Evolutionary conservation across 441 rosid species (phyloP), one percentile per base, ranked within the genome.

Genomic region (Gossypium trilobum): DNA sequence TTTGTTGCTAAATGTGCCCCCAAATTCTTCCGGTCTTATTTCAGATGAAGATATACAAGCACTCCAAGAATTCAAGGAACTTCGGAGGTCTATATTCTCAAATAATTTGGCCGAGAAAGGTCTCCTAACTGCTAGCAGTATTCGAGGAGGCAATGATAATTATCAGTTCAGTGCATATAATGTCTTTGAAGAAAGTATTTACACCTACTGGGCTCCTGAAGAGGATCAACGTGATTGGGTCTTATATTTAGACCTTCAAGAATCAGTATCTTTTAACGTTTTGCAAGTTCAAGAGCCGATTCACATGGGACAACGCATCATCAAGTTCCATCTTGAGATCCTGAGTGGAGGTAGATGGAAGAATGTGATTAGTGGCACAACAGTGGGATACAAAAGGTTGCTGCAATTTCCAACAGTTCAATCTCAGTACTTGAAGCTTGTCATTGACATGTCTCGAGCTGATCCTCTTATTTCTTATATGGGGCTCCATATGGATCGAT

Each of bases 301-400:
- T 73, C 94, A 94, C 20, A 87, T 94, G 90, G 99, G 99, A 64
- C 95, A 94, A 77, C 83, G 95, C 48, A 57, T 94, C 2, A 79
- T 73, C 0, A 59, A 73, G 31, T 94, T 88, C 83, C 89, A 88
- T 80, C 71, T 94, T 1, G 88, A 88, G 75, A 60, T 74, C 68
- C 33, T 33, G 19, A 78, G 65, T 48, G 58, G 58, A 8, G 77
- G 67, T 13, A 84, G 87, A 8, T 94, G 97, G 99, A 82, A 66
- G 75, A 77, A 50, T 73, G 82, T 89, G 75, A 77, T 73, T 57
- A 77, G 27, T 4, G 94, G 89, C 73, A 90, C 91, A 1, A 94
- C 97, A 0, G 87, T 90, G 10, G 97, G 99, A 70, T 82, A 85
- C 75, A 82, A 84, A 64, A 85, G 95, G 81, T 83, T 90, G 33